phyloP scores from a whole-genome alignment of 1,284 basidiomycete genomes.

The Sanghuangporus weigelae region DNA sequence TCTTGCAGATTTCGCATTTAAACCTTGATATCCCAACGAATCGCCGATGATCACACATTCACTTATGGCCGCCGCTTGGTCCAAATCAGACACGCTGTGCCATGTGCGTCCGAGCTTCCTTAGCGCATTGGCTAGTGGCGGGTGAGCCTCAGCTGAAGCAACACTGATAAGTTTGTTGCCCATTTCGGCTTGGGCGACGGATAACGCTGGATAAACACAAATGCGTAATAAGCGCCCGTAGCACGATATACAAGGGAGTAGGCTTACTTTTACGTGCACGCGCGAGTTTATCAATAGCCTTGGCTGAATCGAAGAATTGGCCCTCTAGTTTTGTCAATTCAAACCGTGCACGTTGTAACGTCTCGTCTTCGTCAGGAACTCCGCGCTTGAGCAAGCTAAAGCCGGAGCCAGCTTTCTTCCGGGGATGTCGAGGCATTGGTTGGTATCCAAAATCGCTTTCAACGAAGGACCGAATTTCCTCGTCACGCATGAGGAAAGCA shows the following conservation, averaged over 20 bases:
- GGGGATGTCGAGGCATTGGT: conserved; percentile 63
- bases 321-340: conserved; percentile 87
- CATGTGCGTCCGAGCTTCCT: conserved; percentile 80
- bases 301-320: conserved; percentile 85
- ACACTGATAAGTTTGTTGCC: conserved; percentile 85
- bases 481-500: conserved; percentile 78
- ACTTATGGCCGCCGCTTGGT: conserved; percentile 82
- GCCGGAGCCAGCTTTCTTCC: conserved; percentile 60
- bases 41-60: conserved; percentile 92
- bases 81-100: conserved; percentile 80
- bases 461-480: conserved; percentile 87
- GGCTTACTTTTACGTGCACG: conserved; percentile 69
- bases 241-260: not conserved
- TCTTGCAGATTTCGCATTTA: conserved; percentile 92
- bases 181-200: conserved; percentile 74
- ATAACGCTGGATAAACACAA: conserved; percentile 53
- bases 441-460: conserved; percentile 95
- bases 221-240: not conserved
- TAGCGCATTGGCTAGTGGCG: conserved; percentile 72
- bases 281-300: conserved; percentile 79
- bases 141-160: conserved; percentile 83
- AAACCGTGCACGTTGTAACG: conserved; percentile 81
- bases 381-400: conserved; percentile 66
- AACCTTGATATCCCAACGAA: conserved; percentile 86
- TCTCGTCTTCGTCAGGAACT: conserved; percentile 81